Percentiles rank a stretch among this genome's conserved stretches.
Conservation (phyloP, 148 eudicot genomes). For the Linanthus parryae region DNA sequence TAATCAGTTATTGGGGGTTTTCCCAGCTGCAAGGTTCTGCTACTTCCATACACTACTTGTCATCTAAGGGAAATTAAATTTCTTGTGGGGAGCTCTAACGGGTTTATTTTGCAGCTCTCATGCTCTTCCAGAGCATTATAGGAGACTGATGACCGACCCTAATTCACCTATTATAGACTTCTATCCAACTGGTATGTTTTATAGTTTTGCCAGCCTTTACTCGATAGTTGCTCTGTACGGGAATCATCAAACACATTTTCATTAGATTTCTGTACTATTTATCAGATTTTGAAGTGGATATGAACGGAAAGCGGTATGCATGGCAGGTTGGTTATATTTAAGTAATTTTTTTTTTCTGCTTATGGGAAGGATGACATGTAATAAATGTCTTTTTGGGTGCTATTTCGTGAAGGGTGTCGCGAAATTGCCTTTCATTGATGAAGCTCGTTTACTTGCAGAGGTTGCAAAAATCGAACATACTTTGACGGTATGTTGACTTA, state of each 20-base stretch:
- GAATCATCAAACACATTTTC: background rate
- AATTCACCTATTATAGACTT: conserved; percentile 86
- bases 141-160: conserved; percentile 84
- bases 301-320: conserved; percentile 87
- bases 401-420: conserved; percentile 60
- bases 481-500: conserved; percentile 61
- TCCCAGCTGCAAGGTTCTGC: conserved; percentile 93
- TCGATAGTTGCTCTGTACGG: background rate
- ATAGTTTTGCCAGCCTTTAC: background rate
- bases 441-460: conserved; percentile 80
- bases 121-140: conserved; percentile 88
- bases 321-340: conserved; percentile 68
- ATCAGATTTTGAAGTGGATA: conserved; percentile 91
- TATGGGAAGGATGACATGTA: background rate
- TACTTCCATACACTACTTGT: conserved; percentile 1
- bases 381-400: conserved; percentile 3
- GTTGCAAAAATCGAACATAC: conserved; percentile 74
- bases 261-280: background rate
- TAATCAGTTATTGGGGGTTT: conserved; percentile 90
- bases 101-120: conserved; percentile 55
- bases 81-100: conserved; percentile 29
- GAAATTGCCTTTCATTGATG: conserved; percentile 90
- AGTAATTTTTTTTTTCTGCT: background rate
- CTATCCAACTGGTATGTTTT: conserved; percentile 70
- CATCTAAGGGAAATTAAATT: background rate